Evolutionary conservation across 148 eudicot genomes (phyloP), one percentile per base, ranked within the genome.

Genomic region (Chenopodium formosanum): DNA sequence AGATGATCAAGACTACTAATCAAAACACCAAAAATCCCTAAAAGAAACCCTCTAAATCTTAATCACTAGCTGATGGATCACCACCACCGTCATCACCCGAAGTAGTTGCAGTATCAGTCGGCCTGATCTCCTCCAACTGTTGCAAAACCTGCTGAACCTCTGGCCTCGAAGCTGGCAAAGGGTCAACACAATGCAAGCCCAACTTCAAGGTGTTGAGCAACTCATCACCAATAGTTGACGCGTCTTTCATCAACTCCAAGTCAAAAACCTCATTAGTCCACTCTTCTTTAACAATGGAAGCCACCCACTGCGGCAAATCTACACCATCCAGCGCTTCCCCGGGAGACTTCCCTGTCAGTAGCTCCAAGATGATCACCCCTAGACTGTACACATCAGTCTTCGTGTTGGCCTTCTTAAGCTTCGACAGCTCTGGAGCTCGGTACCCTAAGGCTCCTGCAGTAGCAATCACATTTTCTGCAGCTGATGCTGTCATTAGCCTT

Each of bases 181-280:
- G 98, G 73, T 94, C 94, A 52, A 94, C 98, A 76, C 96, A 92
- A 81, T 92, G 98, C 90, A 94, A 84, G 16, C 89, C 98, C 79
- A 94, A 78, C 76, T 94, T 94, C 86, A 94, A 76, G 13, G 97
- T 94, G 75, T 92, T 91, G 56, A 94, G 85, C 82, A 94, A 76
- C 76, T 94, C 98, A 78, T 94, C 94, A 22, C 94, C 97, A 31
- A 94, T 91, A 10, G 65, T 78, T 25, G 94, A 83, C 4, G 94
- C 97, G 79, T 94, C 97, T 69, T 84, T 94, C 91, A 92, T 88
- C 75, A 94, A 78, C 79, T 94, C 97, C 85, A 89, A 75, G 78
- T 94, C 98, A 74, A 94, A 94, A 9, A 94, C 97, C 78, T 94
- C 98, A 63, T 92, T 94, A 7, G 97, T 92, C 98, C 97, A 91